A percentile compares a stretch with the other conserved stretches of the same genome.
Evolutionary conservation across 129 eudicot genomes (phyloP).

Genomic region (Cynara cardunculus): DNA sequence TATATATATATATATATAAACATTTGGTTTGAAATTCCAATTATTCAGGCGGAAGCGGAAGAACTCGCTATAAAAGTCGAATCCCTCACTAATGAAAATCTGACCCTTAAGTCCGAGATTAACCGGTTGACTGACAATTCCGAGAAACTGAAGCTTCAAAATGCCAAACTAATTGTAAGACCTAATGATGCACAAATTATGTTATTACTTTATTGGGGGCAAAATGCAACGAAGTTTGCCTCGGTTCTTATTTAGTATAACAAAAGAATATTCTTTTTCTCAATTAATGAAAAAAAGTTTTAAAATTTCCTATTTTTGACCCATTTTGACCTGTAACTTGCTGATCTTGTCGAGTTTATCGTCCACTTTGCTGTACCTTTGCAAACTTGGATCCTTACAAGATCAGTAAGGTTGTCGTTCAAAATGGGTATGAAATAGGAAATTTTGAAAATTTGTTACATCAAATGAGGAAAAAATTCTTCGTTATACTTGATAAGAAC

Average conservation of each 20-base stretch:
- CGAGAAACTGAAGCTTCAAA: slow-evolving; percentile 66
- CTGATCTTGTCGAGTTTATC: not conserved
- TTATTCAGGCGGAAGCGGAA: slow-evolving; percentile 80
- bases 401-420: not conserved
- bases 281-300: not conserved
- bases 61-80: slow-evolving; percentile 77
- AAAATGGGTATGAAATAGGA: not conserved
- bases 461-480: no score
- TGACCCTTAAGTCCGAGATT: slow-evolving; percentile 65
- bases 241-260: not conserved
- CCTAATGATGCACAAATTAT: not conserved
- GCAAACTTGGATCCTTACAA: not conserved
- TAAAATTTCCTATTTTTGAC: no score
- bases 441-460: not conserved
- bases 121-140: slow-evolving; percentile 60
- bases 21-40: not conserved
- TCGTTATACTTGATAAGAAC: no score
- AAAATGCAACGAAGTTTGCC: not conserved
- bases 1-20: not conserved
- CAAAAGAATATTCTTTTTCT: no score
- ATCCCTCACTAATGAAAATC: slow-evolving; percentile 61
- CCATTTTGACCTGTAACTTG: not conserved
- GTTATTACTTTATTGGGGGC: not conserved
- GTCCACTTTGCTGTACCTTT: not conserved
- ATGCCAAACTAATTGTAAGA: slow-evolving; percentile 58